A percentile compares a stretch with the other conserved stretches of the same genome.
Evolutionary conservation across 2,329 filamentous ascomycete species (phyloP).

Genomic region (Kalmusia sp.): DNA sequence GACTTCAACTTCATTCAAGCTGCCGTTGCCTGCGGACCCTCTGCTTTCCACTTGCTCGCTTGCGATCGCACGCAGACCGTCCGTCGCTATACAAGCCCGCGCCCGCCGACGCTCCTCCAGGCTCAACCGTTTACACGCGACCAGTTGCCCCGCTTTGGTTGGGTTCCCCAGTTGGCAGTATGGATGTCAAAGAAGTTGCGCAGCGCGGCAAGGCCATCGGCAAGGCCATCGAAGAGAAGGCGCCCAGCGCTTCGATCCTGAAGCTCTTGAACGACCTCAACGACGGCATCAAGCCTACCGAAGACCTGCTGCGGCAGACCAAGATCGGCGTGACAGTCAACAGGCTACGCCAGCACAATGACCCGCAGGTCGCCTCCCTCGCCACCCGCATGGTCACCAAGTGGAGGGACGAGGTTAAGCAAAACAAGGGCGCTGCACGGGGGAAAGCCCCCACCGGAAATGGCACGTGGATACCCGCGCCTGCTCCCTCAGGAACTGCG

Average conservation of each 20-base stretch:
- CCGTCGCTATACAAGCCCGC: constrained; percentile 3
- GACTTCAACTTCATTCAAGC: constrained; percentile 11
- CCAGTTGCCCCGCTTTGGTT: constrained; percentile 1
- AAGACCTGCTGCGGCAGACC: constrained; percentile 90
- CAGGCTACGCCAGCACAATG: constrained; percentile 82
- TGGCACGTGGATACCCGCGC: constrained; percentile 39
- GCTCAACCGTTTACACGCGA: constrained; percentile 3
- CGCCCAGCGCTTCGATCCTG: constrained; percentile 75
- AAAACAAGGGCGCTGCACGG: constrained; percentile 36
- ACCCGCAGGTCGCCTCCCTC: constrained; percentile 72
- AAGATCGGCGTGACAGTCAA: constrained; percentile 90
- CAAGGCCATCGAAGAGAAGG: constrained; percentile 78
- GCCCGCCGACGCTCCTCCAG: not conserved
- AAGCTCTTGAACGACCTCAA: constrained; percentile 79
- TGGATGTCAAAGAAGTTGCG: constrained; percentile 85
- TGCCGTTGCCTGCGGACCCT: constrained; percentile 13
- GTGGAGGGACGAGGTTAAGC: constrained; percentile 80
- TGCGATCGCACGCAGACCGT: constrained; percentile 14
- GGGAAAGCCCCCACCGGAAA: constrained; percentile 30
- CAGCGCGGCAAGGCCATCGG: constrained; percentile 78
- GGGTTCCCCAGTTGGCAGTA: constrained; percentile 46
- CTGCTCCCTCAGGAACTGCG: constrained; percentile 46
- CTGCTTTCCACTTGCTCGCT: constrained; percentile 15
- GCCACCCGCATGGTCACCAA: constrained; percentile 85
- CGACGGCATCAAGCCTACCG: constrained; percentile 80